Conservation (phyloP, 371 early-diverging fungal species). For the Mortierella sp. region DNA sequence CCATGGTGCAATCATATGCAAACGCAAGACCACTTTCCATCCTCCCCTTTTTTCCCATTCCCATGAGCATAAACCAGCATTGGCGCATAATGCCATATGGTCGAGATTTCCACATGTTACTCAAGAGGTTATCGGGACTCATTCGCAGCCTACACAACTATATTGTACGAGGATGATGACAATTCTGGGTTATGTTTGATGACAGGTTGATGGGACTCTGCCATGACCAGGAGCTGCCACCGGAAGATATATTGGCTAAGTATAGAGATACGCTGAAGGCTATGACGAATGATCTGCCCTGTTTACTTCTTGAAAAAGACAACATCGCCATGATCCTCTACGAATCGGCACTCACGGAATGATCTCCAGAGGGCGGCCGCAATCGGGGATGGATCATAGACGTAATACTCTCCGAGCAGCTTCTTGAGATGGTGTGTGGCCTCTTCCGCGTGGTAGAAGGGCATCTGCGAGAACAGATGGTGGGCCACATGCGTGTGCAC, state of each 20-base stretch:
- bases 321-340: slow-evolving; percentile 83
- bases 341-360: slow-evolving; percentile 77
- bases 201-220: no score
- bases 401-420: slow-evolving; percentile 81
- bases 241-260: neutral
- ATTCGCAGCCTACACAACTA: no score
- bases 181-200: no score
- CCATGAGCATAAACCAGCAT: no score
- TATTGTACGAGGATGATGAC: no score
- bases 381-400: slow-evolving; percentile 74
- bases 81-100: no score
- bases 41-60: no score
- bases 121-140: no score
- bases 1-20: no score
- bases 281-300: neutral
- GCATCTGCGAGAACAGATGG: slow-evolving; percentile 92
- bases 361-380: slow-evolving; percentile 72
- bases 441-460: slow-evolving; percentile 89
- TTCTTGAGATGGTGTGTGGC: slow-evolving; percentile 83
- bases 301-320: slow-evolving; percentile 69
- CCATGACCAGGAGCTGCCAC: neutral
- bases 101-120: no score
- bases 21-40: no score
- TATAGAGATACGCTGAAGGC: no score
- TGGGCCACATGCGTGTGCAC: slow-evolving; percentile 89